Evolutionary conservation across 73 alveolate species (phyloP).

Genomic region (Stentor roeselii): DNA sequence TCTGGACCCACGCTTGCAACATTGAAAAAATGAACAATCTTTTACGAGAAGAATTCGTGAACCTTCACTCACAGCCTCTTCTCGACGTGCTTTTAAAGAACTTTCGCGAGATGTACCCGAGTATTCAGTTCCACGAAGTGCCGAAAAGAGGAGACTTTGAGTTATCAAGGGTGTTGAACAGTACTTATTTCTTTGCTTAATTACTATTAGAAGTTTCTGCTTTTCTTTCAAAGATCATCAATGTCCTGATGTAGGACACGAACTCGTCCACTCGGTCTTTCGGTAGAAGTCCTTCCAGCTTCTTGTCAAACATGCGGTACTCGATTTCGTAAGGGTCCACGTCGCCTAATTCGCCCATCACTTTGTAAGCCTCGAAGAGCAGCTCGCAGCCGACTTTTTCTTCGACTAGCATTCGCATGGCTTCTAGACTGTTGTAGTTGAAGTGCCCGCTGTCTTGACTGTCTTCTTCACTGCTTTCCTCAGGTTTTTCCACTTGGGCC

Average conservation of each 20-base stretch:
- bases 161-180: constrained; percentile 42
- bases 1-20: constrained; percentile 85
- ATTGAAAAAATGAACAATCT: constrained; percentile 55
- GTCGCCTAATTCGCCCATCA: neutral
- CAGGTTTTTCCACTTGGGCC: neutral
- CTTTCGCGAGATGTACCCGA: constrained; percentile 69
- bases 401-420: neutral
- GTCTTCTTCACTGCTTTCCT: neutral
- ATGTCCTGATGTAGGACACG: neutral
- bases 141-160: constrained; percentile 75
- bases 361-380: neutral
- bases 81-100: constrained; percentile 59
- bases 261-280: neutral
- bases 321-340: neutral
- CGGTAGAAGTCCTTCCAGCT: neutral
- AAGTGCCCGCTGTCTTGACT: neutral
- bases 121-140: constrained; percentile 63
- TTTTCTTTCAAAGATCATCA: neutral
- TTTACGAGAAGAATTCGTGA: constrained; percentile 65
- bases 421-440: neutral
- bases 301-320: neutral
- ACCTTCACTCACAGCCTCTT: constrained; percentile 70
- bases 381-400: neutral
- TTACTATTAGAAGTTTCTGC: neutral
- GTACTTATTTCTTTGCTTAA: constrained; percentile 50